A percentile compares a stretch with the other conserved stretches of the same genome.
Evolutionary conservation across 2,329 filamentous ascomycete species (phyloP).

Genomic region (Ophiostoma montium): DNA sequence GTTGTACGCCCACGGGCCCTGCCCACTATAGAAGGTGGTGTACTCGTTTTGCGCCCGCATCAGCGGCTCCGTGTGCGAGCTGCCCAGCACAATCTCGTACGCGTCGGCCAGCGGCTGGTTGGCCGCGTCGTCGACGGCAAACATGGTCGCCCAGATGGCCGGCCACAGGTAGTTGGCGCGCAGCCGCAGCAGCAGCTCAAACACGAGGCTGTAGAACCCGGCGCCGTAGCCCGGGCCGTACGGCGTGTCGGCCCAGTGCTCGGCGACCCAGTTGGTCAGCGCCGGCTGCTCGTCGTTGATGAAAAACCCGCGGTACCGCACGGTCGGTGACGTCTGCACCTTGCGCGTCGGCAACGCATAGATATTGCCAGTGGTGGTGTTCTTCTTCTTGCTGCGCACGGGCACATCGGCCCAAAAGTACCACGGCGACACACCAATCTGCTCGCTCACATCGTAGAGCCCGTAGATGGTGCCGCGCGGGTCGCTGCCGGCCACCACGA

Average conservation of each 20-base stretch:
- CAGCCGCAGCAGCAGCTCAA: constrained; percentile 55
- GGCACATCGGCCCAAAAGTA: constrained; percentile 55
- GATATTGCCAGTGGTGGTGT: constrained; percentile 28
- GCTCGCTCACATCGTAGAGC: constrained; percentile 56
- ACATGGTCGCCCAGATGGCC: constrained; percentile 50
- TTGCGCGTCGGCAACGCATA: constrained; percentile 40
- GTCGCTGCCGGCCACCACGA: constrained; percentile 56
- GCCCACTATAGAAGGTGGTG: constrained; percentile 29
- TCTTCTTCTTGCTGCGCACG: constrained; percentile 18
- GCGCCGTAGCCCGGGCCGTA: constrained; percentile 36
- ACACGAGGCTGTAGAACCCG: constrained; percentile 55
- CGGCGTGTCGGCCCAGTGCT: constrained; percentile 28
- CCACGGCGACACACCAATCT: constrained; percentile 60
- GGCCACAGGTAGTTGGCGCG: constrained; percentile 67
- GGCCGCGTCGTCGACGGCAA: constrained; percentile 54
- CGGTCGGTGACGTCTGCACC: constrained; percentile 42
- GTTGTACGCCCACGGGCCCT: constrained; percentile 55
- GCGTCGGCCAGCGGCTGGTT: constrained; percentile 58
- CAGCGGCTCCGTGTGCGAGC: constrained; percentile 62
- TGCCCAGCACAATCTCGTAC: constrained; percentile 61
- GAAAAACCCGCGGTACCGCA: constrained; percentile 57
- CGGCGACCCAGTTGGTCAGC: constrained; percentile 49
- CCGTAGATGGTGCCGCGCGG: constrained; percentile 53
- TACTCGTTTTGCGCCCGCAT: constrained; percentile 46
- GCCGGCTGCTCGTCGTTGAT: constrained; percentile 57